phyloP scores from a whole-genome alignment of 441 rosid species.

The Pelargonium fulgidum region DNA sequence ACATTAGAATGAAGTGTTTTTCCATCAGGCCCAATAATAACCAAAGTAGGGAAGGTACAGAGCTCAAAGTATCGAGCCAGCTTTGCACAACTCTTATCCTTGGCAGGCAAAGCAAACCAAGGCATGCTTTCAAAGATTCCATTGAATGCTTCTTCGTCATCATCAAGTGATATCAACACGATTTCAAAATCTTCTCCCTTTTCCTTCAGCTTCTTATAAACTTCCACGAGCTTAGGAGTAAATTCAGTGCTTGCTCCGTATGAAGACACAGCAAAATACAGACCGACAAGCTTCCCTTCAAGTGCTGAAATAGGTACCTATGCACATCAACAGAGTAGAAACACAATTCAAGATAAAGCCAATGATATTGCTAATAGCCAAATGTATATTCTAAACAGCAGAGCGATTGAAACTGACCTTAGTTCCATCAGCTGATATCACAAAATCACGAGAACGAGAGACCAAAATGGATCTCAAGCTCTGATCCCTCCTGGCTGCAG shows the following conservation, averaged over 20 bases:
- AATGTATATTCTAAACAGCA: not conserved
- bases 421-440: constrained; percentile 40
- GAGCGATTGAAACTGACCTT: constrained; percentile 33
- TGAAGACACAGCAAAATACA: constrained; percentile 41
- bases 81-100: constrained; percentile 47
- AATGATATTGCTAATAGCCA: not conserved
- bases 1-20: constrained; percentile 55
- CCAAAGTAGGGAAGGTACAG: constrained; percentile 50
- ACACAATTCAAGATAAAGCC: constrained; percentile 1
- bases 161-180: constrained; percentile 52
- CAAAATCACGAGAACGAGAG: constrained; percentile 42
- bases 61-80: constrained; percentile 56
- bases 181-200: constrained; percentile 57
- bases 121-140: constrained; percentile 40
- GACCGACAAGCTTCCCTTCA: constrained; percentile 58
- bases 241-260: constrained; percentile 31
- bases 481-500: constrained; percentile 48
- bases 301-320: constrained; percentile 57
- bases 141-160: constrained; percentile 50
- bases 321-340: constrained; percentile 15
- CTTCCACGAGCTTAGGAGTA: constrained; percentile 45
- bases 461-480: constrained; percentile 45
- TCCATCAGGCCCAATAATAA: constrained; percentile 65
- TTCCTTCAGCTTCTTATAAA: constrained; percentile 52
- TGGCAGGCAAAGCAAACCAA: constrained; percentile 60